phyloP scores from a whole-genome alignment of 345 rosid genomes.

The Gossypium bickii region DNA sequence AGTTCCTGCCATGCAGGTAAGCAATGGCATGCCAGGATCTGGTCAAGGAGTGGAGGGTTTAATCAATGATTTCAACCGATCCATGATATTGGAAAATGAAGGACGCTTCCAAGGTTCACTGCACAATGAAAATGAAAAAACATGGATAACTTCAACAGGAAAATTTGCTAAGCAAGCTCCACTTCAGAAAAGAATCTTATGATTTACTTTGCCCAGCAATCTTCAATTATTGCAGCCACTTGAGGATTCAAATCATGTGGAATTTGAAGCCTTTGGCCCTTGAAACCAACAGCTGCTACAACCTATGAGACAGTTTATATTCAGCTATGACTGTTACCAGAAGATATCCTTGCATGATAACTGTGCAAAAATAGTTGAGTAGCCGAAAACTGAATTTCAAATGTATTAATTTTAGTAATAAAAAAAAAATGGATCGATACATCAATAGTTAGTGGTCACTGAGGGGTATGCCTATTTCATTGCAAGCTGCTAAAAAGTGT shows the following conservation, averaged over 20 bases:
- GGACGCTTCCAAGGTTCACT: constrained; percentile 99
- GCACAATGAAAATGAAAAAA: constrained; percentile 17
- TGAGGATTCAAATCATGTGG: constrained; percentile 76
- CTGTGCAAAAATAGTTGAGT: neutral
- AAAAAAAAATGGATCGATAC: neutral
- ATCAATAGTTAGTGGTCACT: neutral
- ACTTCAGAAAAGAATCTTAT: constrained; percentile 3
- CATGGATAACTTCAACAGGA: neutral
- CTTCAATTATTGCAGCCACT: constrained; percentile 76
- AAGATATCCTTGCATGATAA: constrained; percentile 5
- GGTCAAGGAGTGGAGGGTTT: constrained; percentile 56
- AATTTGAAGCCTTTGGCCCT: constrained; percentile 84
- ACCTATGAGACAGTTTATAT: constrained; percentile 44
- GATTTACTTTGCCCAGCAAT: constrained; percentile 90
- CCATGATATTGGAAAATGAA: constrained; percentile 83
- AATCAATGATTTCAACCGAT: constrained; percentile 63
- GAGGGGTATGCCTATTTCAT: neutral
- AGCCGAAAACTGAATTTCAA: neutral
- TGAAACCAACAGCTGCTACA: constrained; percentile 99
- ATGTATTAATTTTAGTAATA: neutral
- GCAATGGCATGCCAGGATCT: constrained; percentile 49
- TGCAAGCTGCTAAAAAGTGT: neutral
- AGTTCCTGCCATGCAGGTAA: constrained; percentile 25
- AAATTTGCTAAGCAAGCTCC: neutral
- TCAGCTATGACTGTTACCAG: neutral